A percentile compares a stretch with the other conserved stretches of the same genome.
These are phyloP conservation scores for Ceratocystis lukuohia DNA, from an alignment of 2,329 filamentous ascomycete species.

Conservation along the genomic window DNA sequence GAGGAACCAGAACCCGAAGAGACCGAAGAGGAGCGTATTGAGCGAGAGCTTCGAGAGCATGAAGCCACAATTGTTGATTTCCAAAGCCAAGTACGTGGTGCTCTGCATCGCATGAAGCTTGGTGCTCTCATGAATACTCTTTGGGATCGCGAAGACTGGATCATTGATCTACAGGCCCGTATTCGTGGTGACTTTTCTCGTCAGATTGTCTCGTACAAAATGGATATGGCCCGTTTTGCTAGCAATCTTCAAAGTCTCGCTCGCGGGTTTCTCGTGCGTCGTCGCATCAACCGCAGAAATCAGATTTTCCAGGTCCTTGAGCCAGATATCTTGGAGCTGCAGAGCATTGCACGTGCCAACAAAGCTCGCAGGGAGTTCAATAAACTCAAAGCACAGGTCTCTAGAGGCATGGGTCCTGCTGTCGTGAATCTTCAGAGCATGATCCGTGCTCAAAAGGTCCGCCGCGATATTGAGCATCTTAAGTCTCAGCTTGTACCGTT, in stretches of 20 bases:
- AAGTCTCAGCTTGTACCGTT: constrained; percentile 48
- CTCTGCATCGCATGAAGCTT: constrained; percentile 60
- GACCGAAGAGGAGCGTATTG: constrained; percentile 77
- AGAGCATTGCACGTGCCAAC: constrained; percentile 37
- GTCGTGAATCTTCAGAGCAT: constrained; percentile 55
- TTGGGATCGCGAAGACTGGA: constrained; percentile 68
- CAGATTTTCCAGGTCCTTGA: constrained; percentile 57
- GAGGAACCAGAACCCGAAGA: constrained; percentile 64
- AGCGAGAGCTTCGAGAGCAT: constrained; percentile 67
- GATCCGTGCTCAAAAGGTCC: constrained; percentile 54
- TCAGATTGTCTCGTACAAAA: constrained; percentile 67
- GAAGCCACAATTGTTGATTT: constrained; percentile 61
- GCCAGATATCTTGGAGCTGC: constrained; percentile 60
- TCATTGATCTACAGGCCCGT: constrained; percentile 72
- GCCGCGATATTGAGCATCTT: constrained; percentile 42
- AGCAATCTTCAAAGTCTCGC: constrained; percentile 64
- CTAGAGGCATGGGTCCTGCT: neutral
- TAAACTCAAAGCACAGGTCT: constrained; percentile 1
- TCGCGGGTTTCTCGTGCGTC: constrained; percentile 62
- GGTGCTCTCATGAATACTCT: constrained; percentile 75
- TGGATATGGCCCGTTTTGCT: constrained; percentile 73
- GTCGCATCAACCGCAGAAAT: constrained; percentile 47
- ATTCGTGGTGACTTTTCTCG: constrained; percentile 79
- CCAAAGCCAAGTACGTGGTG: constrained; percentile 76
- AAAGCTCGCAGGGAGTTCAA: constrained; percentile 6